Percentiles rank a stretch among this genome's conserved stretches.
Evolutionary conservation across 2,329 filamentous ascomycete species (phyloP).

Genomic region (Penicillium sp.): DNA sequence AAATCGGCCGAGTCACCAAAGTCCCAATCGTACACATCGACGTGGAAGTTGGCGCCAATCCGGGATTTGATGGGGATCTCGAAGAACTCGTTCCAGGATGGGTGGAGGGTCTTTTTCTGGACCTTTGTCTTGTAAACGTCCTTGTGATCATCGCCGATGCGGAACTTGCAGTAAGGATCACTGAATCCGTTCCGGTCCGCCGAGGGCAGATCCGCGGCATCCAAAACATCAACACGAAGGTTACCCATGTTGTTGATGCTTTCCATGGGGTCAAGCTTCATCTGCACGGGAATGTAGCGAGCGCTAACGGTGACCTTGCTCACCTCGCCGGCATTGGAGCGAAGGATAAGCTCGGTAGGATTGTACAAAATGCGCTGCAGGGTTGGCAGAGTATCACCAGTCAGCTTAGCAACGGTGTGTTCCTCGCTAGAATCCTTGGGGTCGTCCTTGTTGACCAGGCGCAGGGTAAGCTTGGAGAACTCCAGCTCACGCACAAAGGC

Average conservation of each 20-base stretch:
- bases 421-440: constrained; percentile 68
- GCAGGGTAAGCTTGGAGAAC: constrained; percentile 87
- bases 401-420: constrained; percentile 75
- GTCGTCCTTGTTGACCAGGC: constrained; percentile 77
- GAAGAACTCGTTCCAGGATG: constrained; percentile 95
- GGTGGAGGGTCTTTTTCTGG: constrained; percentile 94
- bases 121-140: constrained; percentile 94
- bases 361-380: constrained; percentile 91
- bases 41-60: constrained; percentile 77
- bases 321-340: constrained; percentile 71
- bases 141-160: constrained; percentile 81
- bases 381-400: constrained; percentile 81
- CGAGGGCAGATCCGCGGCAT: constrained; percentile 82
- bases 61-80: constrained; percentile 79
- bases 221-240: constrained; percentile 88
- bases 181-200: constrained; percentile 96
- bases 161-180: constrained; percentile 95
- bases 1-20: constrained; percentile 94
- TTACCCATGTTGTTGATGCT: constrained; percentile 99
- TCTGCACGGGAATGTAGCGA: constrained; percentile 91
- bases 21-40: constrained; percentile 92
- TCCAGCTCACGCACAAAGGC: constrained; percentile 97
- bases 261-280: constrained; percentile 90
- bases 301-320: constrained; percentile 87
- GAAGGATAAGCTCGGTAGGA: constrained; percentile 77